Percentiles rank a stretch among this genome's conserved stretches.
Evolutionary conservation across 108 stramenopile species (phyloP).

Genomic region (Fistulifera pelliculosa): DNA sequence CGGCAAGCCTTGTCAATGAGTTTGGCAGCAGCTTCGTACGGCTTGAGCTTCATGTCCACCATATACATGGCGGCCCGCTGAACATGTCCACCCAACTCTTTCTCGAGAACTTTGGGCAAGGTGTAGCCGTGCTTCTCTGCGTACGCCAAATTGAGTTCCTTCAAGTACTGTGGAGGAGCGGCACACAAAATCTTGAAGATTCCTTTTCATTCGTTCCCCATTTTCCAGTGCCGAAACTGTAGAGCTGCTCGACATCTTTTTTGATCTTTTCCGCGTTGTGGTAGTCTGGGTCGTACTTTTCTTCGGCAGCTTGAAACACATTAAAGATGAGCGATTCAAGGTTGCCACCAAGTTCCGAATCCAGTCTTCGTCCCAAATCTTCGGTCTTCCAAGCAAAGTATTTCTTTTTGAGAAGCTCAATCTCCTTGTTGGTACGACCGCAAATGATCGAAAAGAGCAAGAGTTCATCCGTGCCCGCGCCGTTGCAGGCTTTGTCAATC

Average conservation of each 20-base stretch:
- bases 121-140: slow-evolving; percentile 45
- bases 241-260: slow-evolving; percentile 38
- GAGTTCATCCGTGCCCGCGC: slow-evolving; percentile 35
- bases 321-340: slow-evolving; percentile 28
- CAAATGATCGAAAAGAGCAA: slow-evolving; percentile 40
- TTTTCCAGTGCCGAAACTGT: slow-evolving; percentile 40
- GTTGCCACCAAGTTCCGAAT: slow-evolving; percentile 36
- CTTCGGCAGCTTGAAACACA: slow-evolving; percentile 46
- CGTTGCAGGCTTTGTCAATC: slow-evolving; percentile 42
- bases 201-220: slow-evolving; percentile 46
- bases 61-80: slow-evolving; percentile 30
- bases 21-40: slow-evolving; percentile 44
- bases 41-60: slow-evolving; percentile 46
- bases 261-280: slow-evolving; percentile 41
- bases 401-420: slow-evolving; percentile 50
- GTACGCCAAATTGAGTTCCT: slow-evolving; percentile 29
- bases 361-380: slow-evolving; percentile 31
- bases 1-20: slow-evolving; percentile 46
- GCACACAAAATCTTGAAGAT: slow-evolving; percentile 36
- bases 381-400: slow-evolving; percentile 45
- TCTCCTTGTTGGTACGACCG: slow-evolving; percentile 50
- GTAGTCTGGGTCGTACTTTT: slow-evolving; percentile 41
- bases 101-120: slow-evolving; percentile 41
- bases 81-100: slow-evolving; percentile 44
- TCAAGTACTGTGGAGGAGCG: slow-evolving; percentile 21